Evolutionary conservation across 1,139 yeast species (phyloP).

Genomic region (Magnusiomyces tetraspermus): DNA sequence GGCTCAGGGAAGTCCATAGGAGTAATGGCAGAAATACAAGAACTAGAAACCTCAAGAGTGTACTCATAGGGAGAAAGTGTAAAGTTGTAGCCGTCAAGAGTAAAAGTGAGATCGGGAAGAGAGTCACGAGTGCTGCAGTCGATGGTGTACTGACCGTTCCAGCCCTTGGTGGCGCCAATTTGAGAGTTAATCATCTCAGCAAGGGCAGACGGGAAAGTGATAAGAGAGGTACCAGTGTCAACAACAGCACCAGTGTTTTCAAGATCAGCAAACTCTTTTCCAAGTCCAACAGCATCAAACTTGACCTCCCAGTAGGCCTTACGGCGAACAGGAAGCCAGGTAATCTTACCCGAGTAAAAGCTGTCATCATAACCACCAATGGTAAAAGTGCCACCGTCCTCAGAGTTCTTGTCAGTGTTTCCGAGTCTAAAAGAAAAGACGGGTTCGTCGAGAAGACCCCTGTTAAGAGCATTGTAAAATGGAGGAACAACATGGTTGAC

Average conservation of each 20-base stretch:
- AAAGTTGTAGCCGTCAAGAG: slow-evolving; percentile 81
- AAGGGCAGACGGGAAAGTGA: slow-evolving; percentile 85
- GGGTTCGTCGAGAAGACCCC: slow-evolving; percentile 71
- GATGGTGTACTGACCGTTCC: slow-evolving; percentile 93
- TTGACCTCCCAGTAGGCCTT: slow-evolving; percentile 99
- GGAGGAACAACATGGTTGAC: slow-evolving; percentile 90
- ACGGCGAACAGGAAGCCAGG: slow-evolving; percentile 96
- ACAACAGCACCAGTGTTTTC: slow-evolving; percentile 89
- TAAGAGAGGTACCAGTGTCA: slow-evolving; percentile 95
- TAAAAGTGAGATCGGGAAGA: slow-evolving; percentile 86
- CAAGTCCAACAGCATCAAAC: slow-evolving; percentile 80
- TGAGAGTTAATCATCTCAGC: slow-evolving; percentile 92
- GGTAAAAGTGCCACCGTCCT: slow-evolving; percentile 81
- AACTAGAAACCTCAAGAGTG: slow-evolving; percentile 85
- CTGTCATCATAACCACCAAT: slow-evolving; percentile 86
- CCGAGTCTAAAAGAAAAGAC: slow-evolving; percentile 89
- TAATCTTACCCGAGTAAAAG: slow-evolving; percentile 68
- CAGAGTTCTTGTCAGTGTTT: slow-evolving; percentile 53
- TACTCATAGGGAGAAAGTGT: slow-evolving; percentile 82
- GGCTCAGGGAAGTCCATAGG: slow-evolving; percentile 98
- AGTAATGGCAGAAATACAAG: slow-evolving; percentile 91
- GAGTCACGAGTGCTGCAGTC: slow-evolving; percentile 77
- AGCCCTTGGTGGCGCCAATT: slow-evolving; percentile 92
- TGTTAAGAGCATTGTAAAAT: slow-evolving; percentile 73
- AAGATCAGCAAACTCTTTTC: slow-evolving; percentile 80